Base-by-base conservation (phyloP, 148 eudicot genomes). In the Dianthus caryophyllus region DNA sequence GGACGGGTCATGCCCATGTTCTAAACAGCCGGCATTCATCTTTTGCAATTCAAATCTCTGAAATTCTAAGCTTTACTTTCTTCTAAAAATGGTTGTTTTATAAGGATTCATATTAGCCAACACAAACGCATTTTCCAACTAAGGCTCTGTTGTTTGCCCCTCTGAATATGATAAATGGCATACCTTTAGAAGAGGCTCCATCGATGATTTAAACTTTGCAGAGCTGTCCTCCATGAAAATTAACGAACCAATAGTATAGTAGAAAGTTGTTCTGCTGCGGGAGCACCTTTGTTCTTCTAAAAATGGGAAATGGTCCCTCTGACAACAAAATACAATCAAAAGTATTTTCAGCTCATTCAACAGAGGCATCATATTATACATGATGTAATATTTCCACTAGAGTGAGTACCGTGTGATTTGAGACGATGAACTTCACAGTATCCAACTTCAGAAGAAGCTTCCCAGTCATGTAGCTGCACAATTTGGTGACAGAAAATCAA, bases 201-300 rank as follows among this genome's bases (percentile, higher is more conserved):
- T 91, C 11, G 96, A 86, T 41, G 97, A 78, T 78, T 84, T 91
- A 70, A 91, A 91, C 44, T 86, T 81, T 41, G 78, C 82, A 72
- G 82, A 81, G 67, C 79, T 88, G 67, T 91, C 97, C 68, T 88
- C 97, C 84, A 88, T 82, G 77, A 91, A 91, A 64, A 91, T 85
- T 72, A 91, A 73, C 82, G 83, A 79, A 55, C 96, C 96, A 81
- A 88, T 81, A 21, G 86, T 88, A 74, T 86, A 84, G 71, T 88
- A 91, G 76, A 91, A 88, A 24, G 89, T 86, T 36, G 97, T 91
- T 79, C 97, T 88, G 87, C 92, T 86, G 46, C 97, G 85, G 70
- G 96, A 84, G 76, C 92, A 83, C 73, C 88, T 83, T 66, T 82
- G 84, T 60, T 83, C 88, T 72, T 84, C 90, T 17, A 91, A 76